Evolutionary conservation across 805 yeast genomes (phyloP).

Genomic region (Nakazawaea anatomiae): DNA sequence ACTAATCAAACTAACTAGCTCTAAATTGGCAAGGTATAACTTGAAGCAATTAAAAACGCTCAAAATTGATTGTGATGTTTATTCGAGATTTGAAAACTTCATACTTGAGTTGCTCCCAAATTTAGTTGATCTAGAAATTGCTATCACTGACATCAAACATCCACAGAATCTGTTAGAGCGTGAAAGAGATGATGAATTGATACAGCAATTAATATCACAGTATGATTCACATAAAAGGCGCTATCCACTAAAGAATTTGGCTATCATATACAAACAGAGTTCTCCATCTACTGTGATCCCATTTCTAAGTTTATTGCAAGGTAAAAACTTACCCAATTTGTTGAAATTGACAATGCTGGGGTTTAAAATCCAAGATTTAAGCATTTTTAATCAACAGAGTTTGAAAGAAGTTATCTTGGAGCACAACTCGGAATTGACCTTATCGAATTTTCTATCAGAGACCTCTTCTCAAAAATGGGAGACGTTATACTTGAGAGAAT

Average conservation of each 20-base stretch:
- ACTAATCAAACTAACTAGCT: not conserved
- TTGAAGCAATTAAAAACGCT: not conserved
- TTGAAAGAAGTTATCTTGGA: not conserved
- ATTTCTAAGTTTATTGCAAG: not conserved
- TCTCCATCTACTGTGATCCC: not conserved
- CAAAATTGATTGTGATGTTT: not conserved
- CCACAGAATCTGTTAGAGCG: not conserved
- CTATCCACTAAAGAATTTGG: not conserved
- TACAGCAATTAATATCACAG: not conserved
- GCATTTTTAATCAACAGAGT: not conserved
- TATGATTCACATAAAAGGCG: not conserved
- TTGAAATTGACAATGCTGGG: not conserved
- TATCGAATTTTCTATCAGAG: not conserved
- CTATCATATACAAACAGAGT: not conserved
- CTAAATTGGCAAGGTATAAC: conserved; percentile 4
- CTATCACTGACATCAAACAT: not conserved
- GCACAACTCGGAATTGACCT: not conserved
- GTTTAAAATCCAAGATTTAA: not conserved
- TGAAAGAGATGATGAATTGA: not conserved
- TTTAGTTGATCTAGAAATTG: not conserved
- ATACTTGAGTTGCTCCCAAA: conserved; percentile 1
- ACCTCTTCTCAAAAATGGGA: not conserved
- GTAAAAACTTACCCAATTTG: conserved; percentile 1
- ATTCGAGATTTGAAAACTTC: not conserved
- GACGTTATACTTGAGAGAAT: conserved; percentile 2